A percentile compares a stretch with the other conserved stretches of the same genome.
Evolutionary conservation across 2,329 filamentous ascomycete genomes (phyloP).

Genomic region (Scolecobasidium constrictum): DNA sequence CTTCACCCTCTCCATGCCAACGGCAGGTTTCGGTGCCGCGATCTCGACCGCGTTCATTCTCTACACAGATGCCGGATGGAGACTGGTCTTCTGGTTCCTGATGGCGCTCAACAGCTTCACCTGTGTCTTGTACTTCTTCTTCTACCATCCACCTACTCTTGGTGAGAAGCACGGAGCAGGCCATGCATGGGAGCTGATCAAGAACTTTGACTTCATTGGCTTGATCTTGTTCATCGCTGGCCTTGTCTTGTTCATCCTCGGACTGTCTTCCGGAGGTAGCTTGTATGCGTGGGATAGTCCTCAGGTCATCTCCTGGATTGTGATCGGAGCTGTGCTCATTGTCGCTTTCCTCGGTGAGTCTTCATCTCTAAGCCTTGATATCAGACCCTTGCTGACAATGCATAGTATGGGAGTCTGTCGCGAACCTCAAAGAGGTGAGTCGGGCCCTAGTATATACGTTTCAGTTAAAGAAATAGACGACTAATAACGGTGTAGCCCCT

Average conservation of each 20-base stretch:
- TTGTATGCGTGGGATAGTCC: conserved; percentile 33
- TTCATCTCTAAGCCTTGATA: not conserved
- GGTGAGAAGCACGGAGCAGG: conserved; percentile 14
- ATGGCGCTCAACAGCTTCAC: conserved; percentile 13
- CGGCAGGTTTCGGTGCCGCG: conserved; percentile 14
- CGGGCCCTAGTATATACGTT: no score
- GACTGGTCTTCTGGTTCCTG: conserved; percentile 15
- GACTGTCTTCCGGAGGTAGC: conserved; percentile 11
- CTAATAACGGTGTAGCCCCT: no score
- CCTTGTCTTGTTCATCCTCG: conserved; percentile 16
- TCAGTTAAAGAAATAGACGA: no score
- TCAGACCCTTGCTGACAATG: not conserved
- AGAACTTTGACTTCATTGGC: conserved; percentile 15
- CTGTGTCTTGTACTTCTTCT: conserved; percentile 13
- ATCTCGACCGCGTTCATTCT: conserved; percentile 14
- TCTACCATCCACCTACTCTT: conserved; percentile 17
- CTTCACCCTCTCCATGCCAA: conserved; percentile 13
- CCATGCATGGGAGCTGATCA: conserved; percentile 15
- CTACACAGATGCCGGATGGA: conserved; percentile 15
- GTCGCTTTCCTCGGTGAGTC: conserved; percentile 20
- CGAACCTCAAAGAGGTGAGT: conserved; percentile 19
- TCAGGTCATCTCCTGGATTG: conserved; percentile 27
- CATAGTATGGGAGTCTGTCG: conserved; percentile 22
- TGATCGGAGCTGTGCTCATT: conserved; percentile 24
- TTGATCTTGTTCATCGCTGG: conserved; percentile 19